Conservation (phyloP, 2,329 filamentous ascomycete species). For the Aspergillus terreus region DNA sequence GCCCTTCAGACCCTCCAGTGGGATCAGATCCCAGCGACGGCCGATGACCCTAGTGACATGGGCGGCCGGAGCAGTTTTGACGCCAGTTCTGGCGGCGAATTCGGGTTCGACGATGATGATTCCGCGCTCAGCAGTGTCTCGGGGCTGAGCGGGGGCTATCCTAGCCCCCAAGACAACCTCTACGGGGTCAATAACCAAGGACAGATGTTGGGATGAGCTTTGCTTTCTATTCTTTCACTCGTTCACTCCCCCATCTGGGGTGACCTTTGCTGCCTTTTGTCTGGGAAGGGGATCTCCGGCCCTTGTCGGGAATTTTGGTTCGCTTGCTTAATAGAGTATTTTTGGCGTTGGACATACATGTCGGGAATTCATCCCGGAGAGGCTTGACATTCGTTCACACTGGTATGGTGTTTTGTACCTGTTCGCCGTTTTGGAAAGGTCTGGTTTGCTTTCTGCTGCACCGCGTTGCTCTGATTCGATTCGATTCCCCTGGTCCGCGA, state of each 20-base stretch:
- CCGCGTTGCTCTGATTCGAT: not conserved
- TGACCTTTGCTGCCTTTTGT: not conserved
- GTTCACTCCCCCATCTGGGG: not conserved
- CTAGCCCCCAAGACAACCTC: slow-evolving; percentile 27
- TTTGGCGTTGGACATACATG: not conserved
- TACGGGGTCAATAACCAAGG: slow-evolving; percentile 25
- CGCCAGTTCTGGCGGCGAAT: slow-evolving; percentile 43
- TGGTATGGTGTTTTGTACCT: not conserved
- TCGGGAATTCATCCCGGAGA: not conserved
- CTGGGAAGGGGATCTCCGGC: not conserved
- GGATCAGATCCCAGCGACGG: slow-evolving; percentile 65
- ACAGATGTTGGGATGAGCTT: slow-evolving; percentile 23
- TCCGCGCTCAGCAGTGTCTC: slow-evolving; percentile 33
- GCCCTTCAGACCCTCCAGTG: slow-evolving; percentile 88
- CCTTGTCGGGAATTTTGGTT: not conserved
- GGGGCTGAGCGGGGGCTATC: slow-evolving; percentile 32
- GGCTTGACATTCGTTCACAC: not conserved
- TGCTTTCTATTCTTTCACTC: slow-evolving; percentile 12
- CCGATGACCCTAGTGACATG: slow-evolving; percentile 56
- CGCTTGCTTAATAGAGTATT: no score
- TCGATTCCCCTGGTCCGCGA: slow-evolving; percentile 6
- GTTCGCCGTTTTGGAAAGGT: not conserved
- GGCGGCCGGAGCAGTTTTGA: slow-evolving; percentile 59
- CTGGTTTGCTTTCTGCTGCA: no score
- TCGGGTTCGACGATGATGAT: slow-evolving; percentile 42